phyloP scores from a whole-genome alignment of 2,329 filamentous ascomycete species.

The Alternaria brassicicola region DNA sequence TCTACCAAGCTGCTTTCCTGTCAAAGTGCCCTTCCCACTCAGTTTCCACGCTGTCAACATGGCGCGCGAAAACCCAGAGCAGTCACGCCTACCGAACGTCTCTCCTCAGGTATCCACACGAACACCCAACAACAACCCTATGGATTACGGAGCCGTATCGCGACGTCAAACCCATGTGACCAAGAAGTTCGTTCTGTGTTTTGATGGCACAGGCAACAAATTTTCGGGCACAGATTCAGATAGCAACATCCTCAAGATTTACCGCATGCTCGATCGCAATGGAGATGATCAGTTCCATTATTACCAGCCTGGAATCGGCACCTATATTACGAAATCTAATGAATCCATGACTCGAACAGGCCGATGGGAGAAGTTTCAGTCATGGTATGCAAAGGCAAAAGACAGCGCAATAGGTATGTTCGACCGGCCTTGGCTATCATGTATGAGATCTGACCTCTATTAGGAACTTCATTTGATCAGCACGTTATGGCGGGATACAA shows the following conservation, averaged over 20 bases:
- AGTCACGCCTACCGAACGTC: neutral
- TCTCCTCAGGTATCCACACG: conserved; percentile 13
- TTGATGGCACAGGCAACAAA: conserved; percentile 53
- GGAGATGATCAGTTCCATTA: conserved; percentile 62
- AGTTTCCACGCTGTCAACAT: conserved; percentile 7
- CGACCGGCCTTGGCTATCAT: neutral
- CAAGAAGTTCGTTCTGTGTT: conserved; percentile 67
- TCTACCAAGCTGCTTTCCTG: neutral
- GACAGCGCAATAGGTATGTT: conserved; percentile 68
- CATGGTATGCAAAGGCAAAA: conserved; percentile 74
- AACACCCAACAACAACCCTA: conserved; percentile 13
- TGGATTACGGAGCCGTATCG: conserved; percentile 19
- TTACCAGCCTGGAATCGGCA: conserved; percentile 66
- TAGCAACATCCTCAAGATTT: conserved; percentile 68
- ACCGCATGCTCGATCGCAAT: conserved; percentile 70
- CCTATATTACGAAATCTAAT: conserved; percentile 63
- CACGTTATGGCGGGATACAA: conserved; percentile 85
- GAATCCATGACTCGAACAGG: conserved; percentile 64
- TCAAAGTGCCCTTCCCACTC: neutral
- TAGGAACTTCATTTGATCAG: conserved; percentile 76
- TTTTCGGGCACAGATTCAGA: conserved; percentile 51
- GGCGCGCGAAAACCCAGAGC: conserved; percentile 10
- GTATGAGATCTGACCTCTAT: neutral
- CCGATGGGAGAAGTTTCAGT: conserved; percentile 62
- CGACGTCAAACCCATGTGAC: conserved; percentile 19